A percentile compares a stretch with the other conserved stretches of the same genome.
These are phyloP conservation scores for Anthoceros angustus DNA, from an alignment of 225 moss, liverwort and hornwort genomes.

Conservation along the genomic window DNA sequence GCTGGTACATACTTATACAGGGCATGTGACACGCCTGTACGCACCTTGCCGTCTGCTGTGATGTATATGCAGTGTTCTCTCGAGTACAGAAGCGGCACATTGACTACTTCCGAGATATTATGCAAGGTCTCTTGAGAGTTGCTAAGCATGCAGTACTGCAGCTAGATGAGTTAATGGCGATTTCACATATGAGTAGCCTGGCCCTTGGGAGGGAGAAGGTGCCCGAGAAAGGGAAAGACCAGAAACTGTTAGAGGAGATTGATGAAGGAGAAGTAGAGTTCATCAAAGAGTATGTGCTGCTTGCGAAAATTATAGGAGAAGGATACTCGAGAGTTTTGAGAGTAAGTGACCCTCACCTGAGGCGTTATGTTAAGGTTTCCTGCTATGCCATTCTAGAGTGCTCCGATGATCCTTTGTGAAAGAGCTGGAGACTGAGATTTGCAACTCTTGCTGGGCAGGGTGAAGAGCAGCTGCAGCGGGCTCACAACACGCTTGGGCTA, in stretches of 20 bases:
- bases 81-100: neutral
- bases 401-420: neutral
- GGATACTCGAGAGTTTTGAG: neutral
- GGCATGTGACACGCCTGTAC: neutral
- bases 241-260: neutral
- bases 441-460: neutral
- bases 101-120: neutral
- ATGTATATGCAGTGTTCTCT: neutral
- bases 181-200: neutral
- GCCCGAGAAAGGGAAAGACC: neutral
- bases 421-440: neutral
- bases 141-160: neutral
- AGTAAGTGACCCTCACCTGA: neutral
- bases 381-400: neutral
- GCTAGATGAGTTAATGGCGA: neutral
- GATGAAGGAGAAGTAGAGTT: neutral
- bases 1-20: neutral
- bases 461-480: neutral
- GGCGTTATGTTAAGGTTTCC: neutral
- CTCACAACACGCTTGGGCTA: neutral
- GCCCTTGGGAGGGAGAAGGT: neutral
- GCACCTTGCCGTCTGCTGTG: neutral
- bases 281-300: neutral
- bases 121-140: neutral
- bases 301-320: neutral